Percentiles rank a stretch among this genome's conserved stretches.
Evolutionary conservation across 202 grass and related monocot species (phyloP).

Genomic region (Hordeum pubiflorum): DNA sequence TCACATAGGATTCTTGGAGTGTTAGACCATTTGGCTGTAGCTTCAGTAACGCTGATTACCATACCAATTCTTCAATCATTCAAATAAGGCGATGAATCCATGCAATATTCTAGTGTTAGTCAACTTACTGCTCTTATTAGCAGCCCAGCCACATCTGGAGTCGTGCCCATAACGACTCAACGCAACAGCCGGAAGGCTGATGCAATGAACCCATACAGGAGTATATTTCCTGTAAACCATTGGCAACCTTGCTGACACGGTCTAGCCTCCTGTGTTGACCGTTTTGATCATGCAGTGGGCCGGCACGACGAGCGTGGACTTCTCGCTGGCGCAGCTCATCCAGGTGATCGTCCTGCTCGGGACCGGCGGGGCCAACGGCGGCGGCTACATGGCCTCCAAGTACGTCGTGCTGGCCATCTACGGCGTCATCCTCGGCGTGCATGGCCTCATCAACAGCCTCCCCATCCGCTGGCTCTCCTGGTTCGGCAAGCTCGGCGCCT

Average conservation of each 20-base stretch:
- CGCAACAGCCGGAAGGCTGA: neutral
- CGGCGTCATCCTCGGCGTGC: slow-evolving; percentile 34
- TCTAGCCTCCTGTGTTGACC: neutral
- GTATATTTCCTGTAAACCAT: neutral
- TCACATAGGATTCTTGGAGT: neutral
- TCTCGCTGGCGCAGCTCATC: slow-evolving; percentile 70
- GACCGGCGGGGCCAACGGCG: slow-evolving; percentile 74
- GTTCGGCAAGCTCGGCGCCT: slow-evolving; percentile 57
- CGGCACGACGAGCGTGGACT: slow-evolving; percentile 55
- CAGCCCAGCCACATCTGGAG: neutral
- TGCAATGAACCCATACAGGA: neutral
- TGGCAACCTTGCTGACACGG: neutral
- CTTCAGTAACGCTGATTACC: neutral
- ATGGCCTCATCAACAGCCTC: slow-evolving; percentile 79
- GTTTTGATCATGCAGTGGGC: slow-evolving; percentile 40
- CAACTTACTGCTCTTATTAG: neutral
- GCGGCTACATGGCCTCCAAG: slow-evolving; percentile 67
- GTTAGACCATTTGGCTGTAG: neutral
- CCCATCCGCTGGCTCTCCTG: slow-evolving; percentile 52
- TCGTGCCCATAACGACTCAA: neutral
- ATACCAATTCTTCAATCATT: too few species aligned
- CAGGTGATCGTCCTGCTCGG: slow-evolving; percentile 76
- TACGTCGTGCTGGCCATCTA: slow-evolving; percentile 63
- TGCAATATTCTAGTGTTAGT: neutral
- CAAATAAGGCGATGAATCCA: too few species aligned